Conservation (phyloP, 2,329 filamentous ascomycete species). For the Aspergillus tubingensis region DNA sequence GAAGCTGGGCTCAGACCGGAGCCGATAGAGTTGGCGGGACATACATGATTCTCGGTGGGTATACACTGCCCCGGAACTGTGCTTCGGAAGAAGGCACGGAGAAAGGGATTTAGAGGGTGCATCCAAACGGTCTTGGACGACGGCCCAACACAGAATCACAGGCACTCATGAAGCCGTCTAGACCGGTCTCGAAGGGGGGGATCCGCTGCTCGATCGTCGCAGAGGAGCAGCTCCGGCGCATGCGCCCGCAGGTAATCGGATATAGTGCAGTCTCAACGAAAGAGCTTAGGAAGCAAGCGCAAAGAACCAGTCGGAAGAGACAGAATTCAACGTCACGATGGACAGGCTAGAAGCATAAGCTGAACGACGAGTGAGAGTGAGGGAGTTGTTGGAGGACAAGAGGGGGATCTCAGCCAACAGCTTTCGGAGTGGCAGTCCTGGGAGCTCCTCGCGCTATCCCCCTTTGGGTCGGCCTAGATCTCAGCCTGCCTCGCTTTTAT, state of each 20-base stretch:
- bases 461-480: slow-evolving; percentile 23
- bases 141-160: slow-evolving; percentile 35
- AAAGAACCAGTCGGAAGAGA: not conserved
- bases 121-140: slow-evolving; percentile 64
- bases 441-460: slow-evolving; percentile 36
- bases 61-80: slow-evolving; percentile 87
- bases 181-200: slow-evolving; percentile 24
- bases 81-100: slow-evolving; percentile 98
- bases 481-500: not conserved
- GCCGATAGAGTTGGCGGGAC: slow-evolving; percentile 14
- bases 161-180: slow-evolving; percentile 43
- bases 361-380: not conserved
- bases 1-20: slow-evolving; percentile 1
- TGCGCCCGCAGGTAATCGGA: slow-evolving; percentile 19
- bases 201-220: slow-evolving; percentile 31
- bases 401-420: slow-evolving; percentile 19
- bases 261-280: slow-evolving; percentile 6
- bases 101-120: slow-evolving; percentile 98
- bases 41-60: slow-evolving; percentile 82
- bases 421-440: slow-evolving; percentile 30
- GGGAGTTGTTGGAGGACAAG: slow-evolving; percentile 1
- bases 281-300: not conserved
- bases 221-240: slow-evolving; percentile 37
- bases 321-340: not conserved
- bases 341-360: not conserved